Percentiles rank a stretch among this genome's conserved stretches.
phyloP scores from a whole-genome alignment of 2,329 filamentous ascomycete genomes.

The Epicoccum sorghinum region DNA sequence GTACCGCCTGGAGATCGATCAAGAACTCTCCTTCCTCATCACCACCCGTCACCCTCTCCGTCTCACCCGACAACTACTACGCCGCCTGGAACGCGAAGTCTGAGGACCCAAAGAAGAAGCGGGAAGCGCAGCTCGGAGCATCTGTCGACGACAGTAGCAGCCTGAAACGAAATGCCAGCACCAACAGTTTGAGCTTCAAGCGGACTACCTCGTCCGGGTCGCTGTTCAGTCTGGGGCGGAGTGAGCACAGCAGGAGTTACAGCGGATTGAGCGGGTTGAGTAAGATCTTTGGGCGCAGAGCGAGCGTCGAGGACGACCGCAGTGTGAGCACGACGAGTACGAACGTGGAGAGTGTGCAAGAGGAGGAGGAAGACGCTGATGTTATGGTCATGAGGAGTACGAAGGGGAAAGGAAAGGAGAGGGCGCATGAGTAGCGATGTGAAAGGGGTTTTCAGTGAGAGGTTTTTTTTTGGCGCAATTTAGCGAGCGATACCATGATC shows the following conservation, averaged over 20 bases:
- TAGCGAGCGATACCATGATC: conserved; percentile 53
- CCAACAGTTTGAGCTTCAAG: background rate
- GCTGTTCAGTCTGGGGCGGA: conserved; percentile 8
- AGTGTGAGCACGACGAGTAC: conserved; percentile 5
- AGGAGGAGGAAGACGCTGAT: conserved; percentile 8
- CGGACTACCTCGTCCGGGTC: background rate
- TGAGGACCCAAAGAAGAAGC: conserved; percentile 9
- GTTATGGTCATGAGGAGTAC: conserved; percentile 12
- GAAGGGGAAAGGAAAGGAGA: conserved; percentile 9
- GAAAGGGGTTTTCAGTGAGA: background rate
- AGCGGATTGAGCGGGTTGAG: conserved; percentile 9
- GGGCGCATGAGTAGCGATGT: conserved; percentile 1
- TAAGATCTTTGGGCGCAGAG: conserved; percentile 13
- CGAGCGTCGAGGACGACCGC: conserved; percentile 11
- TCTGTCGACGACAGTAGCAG: background rate
- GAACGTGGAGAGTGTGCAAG: conserved; percentile 13
- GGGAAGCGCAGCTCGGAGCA: background rate
- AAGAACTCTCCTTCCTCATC: conserved; percentile 13
- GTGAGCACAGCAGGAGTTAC: conserved; percentile 2
- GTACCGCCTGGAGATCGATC: conserved; percentile 15
- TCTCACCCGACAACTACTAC: conserved; percentile 12
- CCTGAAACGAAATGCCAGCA: conserved; percentile 3
- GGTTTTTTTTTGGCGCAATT: conserved; percentile 45
- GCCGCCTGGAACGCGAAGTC: conserved; percentile 15
- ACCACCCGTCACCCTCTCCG: conserved; percentile 7